A percentile compares a stretch with the other conserved stretches of the same genome.
These are phyloP conservation scores for Penicillium maclennaniae DNA, from an alignment of 495 filamentous ascomycete species.

Conservation along the genomic window DNA sequence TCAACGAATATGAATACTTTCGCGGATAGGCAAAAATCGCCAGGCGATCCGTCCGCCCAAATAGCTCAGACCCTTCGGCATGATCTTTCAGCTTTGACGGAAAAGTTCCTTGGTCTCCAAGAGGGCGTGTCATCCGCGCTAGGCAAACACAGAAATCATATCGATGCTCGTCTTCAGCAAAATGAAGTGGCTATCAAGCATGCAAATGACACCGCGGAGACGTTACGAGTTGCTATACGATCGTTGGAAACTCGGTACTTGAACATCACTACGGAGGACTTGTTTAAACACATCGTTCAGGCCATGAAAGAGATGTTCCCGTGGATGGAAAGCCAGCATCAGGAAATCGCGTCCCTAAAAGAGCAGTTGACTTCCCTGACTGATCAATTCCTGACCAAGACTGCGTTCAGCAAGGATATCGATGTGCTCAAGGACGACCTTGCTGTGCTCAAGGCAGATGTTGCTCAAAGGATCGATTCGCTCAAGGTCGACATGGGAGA, in stretches of 20 bases:
- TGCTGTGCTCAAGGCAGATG: not conserved
- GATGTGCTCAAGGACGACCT: not conserved
- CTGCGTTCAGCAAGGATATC: not conserved
- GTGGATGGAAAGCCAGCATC: slow-evolving; percentile 2
- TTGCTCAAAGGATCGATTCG: not conserved
- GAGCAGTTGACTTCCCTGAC: not conserved
- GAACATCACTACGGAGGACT: slow-evolving; percentile 28
- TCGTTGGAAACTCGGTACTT: slow-evolving; percentile 39
- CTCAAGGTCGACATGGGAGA: not conserved
- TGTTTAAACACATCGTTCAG: slow-evolving; percentile 34
- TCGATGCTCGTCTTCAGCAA: not conserved
- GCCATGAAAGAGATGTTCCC: slow-evolving; percentile 40
- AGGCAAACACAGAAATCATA: too few relatives aligned
- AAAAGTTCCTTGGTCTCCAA: not conserved
- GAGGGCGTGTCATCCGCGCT: too few relatives aligned
- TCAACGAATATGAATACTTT: not conserved
- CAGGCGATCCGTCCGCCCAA: not conserved
- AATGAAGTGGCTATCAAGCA: not conserved
- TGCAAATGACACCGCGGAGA: not conserved
- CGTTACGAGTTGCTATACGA: slow-evolving; percentile 22
- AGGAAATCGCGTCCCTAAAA: not conserved
- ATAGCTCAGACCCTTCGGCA: not conserved
- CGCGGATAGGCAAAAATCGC: not conserved
- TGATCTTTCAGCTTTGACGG: not conserved
- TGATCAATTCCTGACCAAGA: not conserved